Conservation (phyloP, 2,329 filamentous ascomycete genomes). For the Drechslerella dactyloides region DNA sequence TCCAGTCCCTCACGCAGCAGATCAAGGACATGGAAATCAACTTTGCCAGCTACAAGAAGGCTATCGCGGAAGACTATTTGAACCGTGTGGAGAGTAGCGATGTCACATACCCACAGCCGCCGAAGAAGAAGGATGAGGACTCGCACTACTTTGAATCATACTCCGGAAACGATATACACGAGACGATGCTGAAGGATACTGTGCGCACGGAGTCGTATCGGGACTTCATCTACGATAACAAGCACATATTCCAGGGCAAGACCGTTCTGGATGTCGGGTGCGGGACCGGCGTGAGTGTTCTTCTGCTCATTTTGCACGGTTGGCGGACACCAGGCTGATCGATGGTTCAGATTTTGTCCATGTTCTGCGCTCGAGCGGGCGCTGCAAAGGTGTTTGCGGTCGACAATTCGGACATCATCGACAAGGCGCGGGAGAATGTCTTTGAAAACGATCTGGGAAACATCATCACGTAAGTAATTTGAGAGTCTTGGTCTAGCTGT, state of each 20-base stretch:
- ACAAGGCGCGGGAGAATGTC: slow-evolving; percentile 83
- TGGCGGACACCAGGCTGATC: slow-evolving; percentile 56
- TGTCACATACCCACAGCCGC: slow-evolving; percentile 63
- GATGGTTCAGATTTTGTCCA: slow-evolving; percentile 71
- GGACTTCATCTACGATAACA: slow-evolving; percentile 93
- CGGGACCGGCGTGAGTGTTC: slow-evolving; percentile 65
- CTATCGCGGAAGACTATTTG: slow-evolving; percentile 58
- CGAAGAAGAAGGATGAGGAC: slow-evolving; percentile 63
- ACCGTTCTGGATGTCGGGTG: slow-evolving; percentile 88
- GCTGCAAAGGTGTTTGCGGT: slow-evolving; percentile 87
- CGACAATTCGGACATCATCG: slow-evolving; percentile 88
- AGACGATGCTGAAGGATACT: slow-evolving; percentile 91
- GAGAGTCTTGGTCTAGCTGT: slow-evolving; percentile 1
- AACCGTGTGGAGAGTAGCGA: slow-evolving; percentile 57
- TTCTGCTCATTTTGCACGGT: slow-evolving; percentile 52
- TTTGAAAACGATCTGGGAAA: slow-evolving; percentile 77
- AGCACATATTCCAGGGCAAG: slow-evolving; percentile 83
- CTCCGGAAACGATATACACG: slow-evolving; percentile 84
- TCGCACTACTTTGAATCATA: slow-evolving; percentile 71
- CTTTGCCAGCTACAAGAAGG: slow-evolving; percentile 59
- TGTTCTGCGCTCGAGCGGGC: slow-evolving; percentile 92
- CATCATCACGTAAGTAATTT: slow-evolving; percentile 67
- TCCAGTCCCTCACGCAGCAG: slow-evolving; percentile 59
- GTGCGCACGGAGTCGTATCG: slow-evolving; percentile 89
- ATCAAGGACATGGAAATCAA: slow-evolving; percentile 58